Conservation (phyloP, 2,329 filamentous ascomycete genomes). For the Colletotrichum neosansevieriae region DNA sequence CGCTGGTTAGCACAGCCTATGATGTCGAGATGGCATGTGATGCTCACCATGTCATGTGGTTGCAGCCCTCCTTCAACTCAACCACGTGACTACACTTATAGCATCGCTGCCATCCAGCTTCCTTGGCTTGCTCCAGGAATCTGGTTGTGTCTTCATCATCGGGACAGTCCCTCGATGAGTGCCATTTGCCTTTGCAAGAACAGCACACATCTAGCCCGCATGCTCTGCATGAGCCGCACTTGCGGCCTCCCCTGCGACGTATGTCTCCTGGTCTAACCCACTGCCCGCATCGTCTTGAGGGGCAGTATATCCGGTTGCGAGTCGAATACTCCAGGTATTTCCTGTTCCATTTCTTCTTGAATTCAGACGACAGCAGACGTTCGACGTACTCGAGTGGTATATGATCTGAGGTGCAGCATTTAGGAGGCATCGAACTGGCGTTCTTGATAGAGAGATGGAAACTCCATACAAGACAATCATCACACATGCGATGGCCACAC, state of each 20-base stretch:
- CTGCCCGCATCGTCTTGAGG: slow-evolving; percentile 77
- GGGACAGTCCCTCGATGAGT: slow-evolving; percentile 76
- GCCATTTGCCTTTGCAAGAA: slow-evolving; percentile 80
- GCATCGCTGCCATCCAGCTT: slow-evolving; percentile 81
- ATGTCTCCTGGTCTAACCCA: slow-evolving; percentile 83
- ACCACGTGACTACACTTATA: slow-evolving; percentile 80
- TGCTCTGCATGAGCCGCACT: slow-evolving; percentile 75
- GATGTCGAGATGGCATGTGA: background rate
- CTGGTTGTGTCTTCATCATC: slow-evolving; percentile 74
- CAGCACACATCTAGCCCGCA: slow-evolving; percentile 83
- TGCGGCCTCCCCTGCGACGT: slow-evolving; percentile 67
- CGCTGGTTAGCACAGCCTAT: slow-evolving; percentile 35
- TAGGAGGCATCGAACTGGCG: slow-evolving; percentile 85
- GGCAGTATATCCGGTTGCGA: slow-evolving; percentile 82
- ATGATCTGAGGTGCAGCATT: slow-evolving; percentile 79
- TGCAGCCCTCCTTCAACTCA: slow-evolving; percentile 84
- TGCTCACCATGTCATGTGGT: slow-evolving; percentile 87
- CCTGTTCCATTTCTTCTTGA: slow-evolving; percentile 84
- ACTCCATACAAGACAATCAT: slow-evolving; percentile 77
- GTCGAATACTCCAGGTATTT: slow-evolving; percentile 84
- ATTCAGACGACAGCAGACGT: slow-evolving; percentile 76
- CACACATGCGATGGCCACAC: slow-evolving; percentile 87
- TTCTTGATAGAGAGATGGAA: slow-evolving; percentile 83
- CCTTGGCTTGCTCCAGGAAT: slow-evolving; percentile 73
- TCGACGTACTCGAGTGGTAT: slow-evolving; percentile 85